These are phyloP conservation scores for Smallanthus sonchifolius DNA, from an alignment of 129 eudicot species.

Conservation along the genomic window DNA sequence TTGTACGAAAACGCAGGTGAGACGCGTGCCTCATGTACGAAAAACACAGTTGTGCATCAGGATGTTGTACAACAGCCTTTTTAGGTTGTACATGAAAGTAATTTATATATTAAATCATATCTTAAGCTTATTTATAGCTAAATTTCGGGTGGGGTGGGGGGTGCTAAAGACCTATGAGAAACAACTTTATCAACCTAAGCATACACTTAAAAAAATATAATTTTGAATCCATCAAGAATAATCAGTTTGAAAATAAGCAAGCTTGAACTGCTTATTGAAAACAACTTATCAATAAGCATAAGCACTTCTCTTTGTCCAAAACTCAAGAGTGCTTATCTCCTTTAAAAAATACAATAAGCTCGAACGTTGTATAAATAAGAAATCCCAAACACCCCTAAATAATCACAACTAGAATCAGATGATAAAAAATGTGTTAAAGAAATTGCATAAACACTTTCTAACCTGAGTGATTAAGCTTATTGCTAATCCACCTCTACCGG, in stretches of 20 bases:
- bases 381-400: neutral
- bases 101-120: too few relatives aligned
- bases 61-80: too few relatives aligned
- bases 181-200: neutral
- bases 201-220: neutral
- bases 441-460: neutral
- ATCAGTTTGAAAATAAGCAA: neutral
- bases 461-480: constrained; percentile 78
- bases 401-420: neutral
- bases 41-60: too few relatives aligned
- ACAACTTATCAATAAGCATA: neutral
- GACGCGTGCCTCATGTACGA: too few relatives aligned
- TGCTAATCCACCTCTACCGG: constrained; percentile 90
- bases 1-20: too few relatives aligned
- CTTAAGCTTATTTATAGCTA: too few relatives aligned
- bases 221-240: neutral
- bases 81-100: too few relatives aligned
- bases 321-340: neutral
- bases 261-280: neutral
- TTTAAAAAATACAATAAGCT: neutral
- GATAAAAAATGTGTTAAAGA: neutral
- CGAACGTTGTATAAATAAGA: neutral
- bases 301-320: neutral
- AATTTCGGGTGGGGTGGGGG: too few relatives aligned
- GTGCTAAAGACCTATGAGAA: too few relatives aligned